Evolutionary conservation across 805 yeast species (phyloP), one percentile per base, ranked within the genome.

Genomic region (Myxozyma sirexii): DNA sequence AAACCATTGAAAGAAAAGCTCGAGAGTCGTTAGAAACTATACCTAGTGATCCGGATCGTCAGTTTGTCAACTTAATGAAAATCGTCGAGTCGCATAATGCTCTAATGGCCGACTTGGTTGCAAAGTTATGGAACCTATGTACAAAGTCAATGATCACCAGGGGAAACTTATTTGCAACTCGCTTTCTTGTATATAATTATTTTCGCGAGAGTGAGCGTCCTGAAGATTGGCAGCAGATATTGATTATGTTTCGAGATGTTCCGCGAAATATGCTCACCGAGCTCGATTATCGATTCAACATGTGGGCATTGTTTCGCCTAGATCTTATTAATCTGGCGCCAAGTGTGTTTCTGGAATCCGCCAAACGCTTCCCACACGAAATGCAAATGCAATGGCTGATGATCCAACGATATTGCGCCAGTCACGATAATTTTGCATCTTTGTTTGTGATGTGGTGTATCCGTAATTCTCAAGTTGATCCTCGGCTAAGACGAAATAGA

Each of bases 221-320:
- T n/a, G 53, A 37, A 26, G 59, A 63, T 17, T 62, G 64, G 66
- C 58, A 59, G 19, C 63, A 53, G 17, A 55, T 64, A 7, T 38
- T 62, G 17, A 43, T 37, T n/a, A 51, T 64, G 43, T 62, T 59
- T 37, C 43, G 49, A 19, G 58, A 62, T 37, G 41, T 59, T 8
- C 59, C 59, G 15, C 49, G 23, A 15, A 33, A 19, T 12, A 42
- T 33, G 26, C 48, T 41, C 6, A 44, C 63, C 17, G 63, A 59
- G 54, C 43, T 54, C 39, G 67, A 64, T 27, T 57, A 46, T 41
- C 47, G 62, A 29, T 62, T 43, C 50, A 19, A 54, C 7, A 41
- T 64, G 17, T 60, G 64, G 63, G 66, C 67, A 10, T 26, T 54
- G 15, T 8, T 63, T 17, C 44, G 54, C 17, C 56, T 64, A 15